These are phyloP conservation scores for Hygrocybe punicea DNA, from an alignment of 768 basidiomycete species.

Conservation along the genomic window DNA sequence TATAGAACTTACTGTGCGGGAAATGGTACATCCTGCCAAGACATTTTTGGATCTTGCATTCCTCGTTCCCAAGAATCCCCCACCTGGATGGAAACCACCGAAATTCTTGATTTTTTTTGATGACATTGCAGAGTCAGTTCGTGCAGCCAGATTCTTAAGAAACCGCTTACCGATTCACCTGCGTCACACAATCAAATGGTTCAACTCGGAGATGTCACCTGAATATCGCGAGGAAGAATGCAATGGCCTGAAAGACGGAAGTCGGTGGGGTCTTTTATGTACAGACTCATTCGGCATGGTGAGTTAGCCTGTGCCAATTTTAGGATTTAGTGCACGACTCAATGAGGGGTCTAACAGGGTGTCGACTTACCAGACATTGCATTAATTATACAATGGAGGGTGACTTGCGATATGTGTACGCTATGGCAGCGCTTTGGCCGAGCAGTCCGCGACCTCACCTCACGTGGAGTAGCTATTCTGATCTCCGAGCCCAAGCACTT, in stretches of 20 bases:
- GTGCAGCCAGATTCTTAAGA: too few relatives aligned
- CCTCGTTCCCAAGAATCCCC: constrained; percentile 11
- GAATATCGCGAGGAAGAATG: constrained; percentile 5
- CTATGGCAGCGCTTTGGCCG: constrained; percentile 3
- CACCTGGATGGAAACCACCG: constrained; percentile 6
- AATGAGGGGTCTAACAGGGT: background rate
- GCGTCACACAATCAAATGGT: constrained; percentile 20
- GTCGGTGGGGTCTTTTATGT: constrained; percentile 7
- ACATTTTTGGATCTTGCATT: constrained; percentile 16
- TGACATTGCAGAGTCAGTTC: constrained; percentile 14
- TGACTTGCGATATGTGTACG: background rate
- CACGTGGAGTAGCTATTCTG: background rate
- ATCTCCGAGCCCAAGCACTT: background rate
- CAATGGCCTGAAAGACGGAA: background rate
- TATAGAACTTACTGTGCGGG: constrained; percentile 12
- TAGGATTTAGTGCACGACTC: too few relatives aligned
- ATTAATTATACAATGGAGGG: constrained; percentile 1
- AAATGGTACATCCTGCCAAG: constrained; percentile 13
- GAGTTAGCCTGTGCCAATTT: background rate
- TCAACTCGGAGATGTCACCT: constrained; percentile 21
- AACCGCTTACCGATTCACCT: constrained; percentile 9
- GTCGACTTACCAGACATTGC: constrained; percentile 3
- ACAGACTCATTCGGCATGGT: constrained; percentile 15
- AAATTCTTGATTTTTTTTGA: constrained; percentile 27
- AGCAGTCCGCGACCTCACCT: background rate